Conservation (phyloP, 805 yeast genomes). For the Yamadazyma scolyti region DNA sequence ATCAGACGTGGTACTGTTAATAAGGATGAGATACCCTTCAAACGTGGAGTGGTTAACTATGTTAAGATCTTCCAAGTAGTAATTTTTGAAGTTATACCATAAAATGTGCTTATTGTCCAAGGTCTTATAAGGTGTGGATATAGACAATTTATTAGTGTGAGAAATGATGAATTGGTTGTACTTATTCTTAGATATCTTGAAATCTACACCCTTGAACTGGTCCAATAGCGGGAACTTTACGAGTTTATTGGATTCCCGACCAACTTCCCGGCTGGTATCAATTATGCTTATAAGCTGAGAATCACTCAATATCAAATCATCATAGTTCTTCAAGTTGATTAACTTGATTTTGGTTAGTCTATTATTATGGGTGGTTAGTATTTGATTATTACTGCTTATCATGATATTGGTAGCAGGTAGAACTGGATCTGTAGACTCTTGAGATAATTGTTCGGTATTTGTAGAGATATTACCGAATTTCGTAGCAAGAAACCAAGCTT, state of each 20-base stretch:
- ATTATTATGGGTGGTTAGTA: no score
- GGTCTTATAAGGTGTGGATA: constrained; percentile 26
- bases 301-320: no score
- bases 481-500: constrained; percentile 31
- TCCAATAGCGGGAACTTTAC: constrained; percentile 29
- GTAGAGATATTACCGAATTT: constrained; percentile 31
- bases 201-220: constrained; percentile 19
- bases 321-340: no score
- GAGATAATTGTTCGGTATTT: constrained; percentile 19
- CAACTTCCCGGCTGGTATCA: no score
- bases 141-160: constrained; percentile 22
- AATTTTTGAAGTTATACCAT: constrained; percentile 38
- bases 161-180: constrained; percentile 25
- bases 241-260: constrained; percentile 10
- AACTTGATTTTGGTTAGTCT: no score
- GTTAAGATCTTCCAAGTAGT: constrained; percentile 28
- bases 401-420: constrained; percentile 20
- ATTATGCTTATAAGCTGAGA: no score
- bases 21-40: constrained; percentile 28
- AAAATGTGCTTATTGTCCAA: constrained; percentile 28
- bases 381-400: no score
- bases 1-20: constrained; percentile 24
- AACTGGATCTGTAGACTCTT: no score
- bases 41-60: constrained; percentile 34
- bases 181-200: constrained; percentile 19